Evolutionary conservation across 2,329 filamentous ascomycete genomes (phyloP), one percentile per base, ranked within the genome.

Genomic region (Herpotrichia juniperi): DNA sequence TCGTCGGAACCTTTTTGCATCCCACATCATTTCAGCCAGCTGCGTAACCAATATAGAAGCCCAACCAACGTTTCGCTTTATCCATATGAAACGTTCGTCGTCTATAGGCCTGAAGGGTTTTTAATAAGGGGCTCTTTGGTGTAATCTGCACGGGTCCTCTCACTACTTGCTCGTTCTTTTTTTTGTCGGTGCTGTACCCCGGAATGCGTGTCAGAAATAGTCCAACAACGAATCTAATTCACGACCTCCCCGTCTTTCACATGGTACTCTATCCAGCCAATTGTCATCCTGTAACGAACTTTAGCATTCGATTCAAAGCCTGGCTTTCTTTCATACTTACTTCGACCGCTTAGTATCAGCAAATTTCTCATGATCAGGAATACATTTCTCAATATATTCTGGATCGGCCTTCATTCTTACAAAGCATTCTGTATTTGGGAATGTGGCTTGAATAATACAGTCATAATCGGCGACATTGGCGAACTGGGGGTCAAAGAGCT

Each of bases 311-410:
- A n/a, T 39, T 34, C n/a, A n/a, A n/a, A n/a, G 9, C 19, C n/a
- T 11, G 32, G 26, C 12, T 16, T 40, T 25, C 21, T 7, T 25
- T 17, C 8, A 37, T 16, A 43, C 53, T 51, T 39, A 53, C 53
- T 48, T 48, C 11, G 47, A 56, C 30, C 50, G 48, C 44, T 54
- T 54, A 6, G 54, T 58, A 56, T 71, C 67, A 3, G 67, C 67
- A 55, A 72, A 71, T 31, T 68, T 62, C 46, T 60, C 62, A 59
- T 73, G 70, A 42, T 73, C 70, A 21, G 64, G 67, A 40, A 60
- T 59, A 19, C 72, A 62, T 14, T 58, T 55, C 17, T 57, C 48
- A 26, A 51, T 59, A 42, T 62, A 72, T 32, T 63, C 60, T 16
- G 64, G 63, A 56, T 73, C 68, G 7, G 53, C 57, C 56, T 69